A percentile compares a stretch with the other conserved stretches of the same genome.
These are phyloP conservation scores for Citrus cavaleriei DNA, from an alignment of 345 rosid species.

Conservation along the genomic window DNA sequence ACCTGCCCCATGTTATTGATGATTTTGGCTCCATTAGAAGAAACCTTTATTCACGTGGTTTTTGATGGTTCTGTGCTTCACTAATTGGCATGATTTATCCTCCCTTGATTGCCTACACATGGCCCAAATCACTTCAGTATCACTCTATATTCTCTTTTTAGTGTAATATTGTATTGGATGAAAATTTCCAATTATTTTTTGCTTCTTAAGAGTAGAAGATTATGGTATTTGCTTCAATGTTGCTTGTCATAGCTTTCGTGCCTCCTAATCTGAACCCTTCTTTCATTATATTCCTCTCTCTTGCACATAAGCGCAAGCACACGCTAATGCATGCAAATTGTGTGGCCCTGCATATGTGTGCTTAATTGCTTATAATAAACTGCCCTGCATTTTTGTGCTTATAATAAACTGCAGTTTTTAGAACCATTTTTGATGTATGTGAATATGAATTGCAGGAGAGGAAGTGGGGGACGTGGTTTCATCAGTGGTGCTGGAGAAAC, in stretches of 20 bases:
- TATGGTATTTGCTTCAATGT: background rate
- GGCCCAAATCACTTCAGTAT: background rate
- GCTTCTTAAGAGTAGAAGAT: background rate
- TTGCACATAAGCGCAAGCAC: background rate
- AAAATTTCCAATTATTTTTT: background rate
- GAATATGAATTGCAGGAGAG: conserved; percentile 65
- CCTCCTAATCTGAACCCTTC: background rate
- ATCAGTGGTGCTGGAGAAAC: conserved; percentile 98
- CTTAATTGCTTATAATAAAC: background rate
- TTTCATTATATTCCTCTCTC: background rate
- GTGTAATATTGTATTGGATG: background rate
- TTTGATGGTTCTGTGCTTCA: background rate
- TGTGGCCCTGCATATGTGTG: background rate
- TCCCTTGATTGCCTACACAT: background rate
- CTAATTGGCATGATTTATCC: background rate
- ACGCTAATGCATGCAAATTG: background rate
- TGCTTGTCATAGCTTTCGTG: background rate
- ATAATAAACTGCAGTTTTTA: background rate
- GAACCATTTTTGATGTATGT: conserved; percentile 1
- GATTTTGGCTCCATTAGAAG: background rate
- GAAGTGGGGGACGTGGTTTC: conserved; percentile 86
- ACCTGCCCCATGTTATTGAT: background rate
- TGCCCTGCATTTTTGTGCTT: background rate
- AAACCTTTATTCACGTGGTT: background rate
- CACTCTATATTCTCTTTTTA: background rate